A percentile compares a stretch with the other conserved stretches of the same genome.
Evolutionary conservation across 2,329 filamentous ascomycete species (phyloP).

Genomic region (Ophiostoma sp.): DNA sequence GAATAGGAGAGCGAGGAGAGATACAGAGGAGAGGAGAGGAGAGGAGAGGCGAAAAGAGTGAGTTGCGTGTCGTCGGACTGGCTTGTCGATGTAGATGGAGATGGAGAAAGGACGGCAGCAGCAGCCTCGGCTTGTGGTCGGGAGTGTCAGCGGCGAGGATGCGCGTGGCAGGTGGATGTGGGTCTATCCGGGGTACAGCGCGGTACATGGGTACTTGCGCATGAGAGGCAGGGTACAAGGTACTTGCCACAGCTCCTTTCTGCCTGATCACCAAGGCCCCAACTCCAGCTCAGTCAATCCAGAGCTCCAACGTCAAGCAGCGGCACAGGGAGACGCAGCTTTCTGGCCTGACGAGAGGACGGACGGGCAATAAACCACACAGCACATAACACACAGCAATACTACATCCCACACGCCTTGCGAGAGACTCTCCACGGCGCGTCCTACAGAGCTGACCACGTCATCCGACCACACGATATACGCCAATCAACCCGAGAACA

Average conservation of each 20-base stretch:
- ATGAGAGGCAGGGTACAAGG: background rate
- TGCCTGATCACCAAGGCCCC: background rate
- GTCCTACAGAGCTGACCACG: background rate
- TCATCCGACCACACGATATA: background rate
- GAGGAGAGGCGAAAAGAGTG: background rate
- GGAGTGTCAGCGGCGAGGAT: background rate
- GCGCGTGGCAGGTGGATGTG: slow-evolving; percentile 14
- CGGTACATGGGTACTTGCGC: background rate
- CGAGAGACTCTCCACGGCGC: background rate
- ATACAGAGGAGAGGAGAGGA: background rate
- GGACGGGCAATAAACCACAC: background rate
- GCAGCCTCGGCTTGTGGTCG: slow-evolving; percentile 24
- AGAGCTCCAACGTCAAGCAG: background rate
- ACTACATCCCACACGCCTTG: background rate
- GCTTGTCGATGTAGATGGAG: background rate
- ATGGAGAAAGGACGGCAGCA: background rate
- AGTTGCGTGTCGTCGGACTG: background rate
- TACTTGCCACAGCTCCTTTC: background rate
- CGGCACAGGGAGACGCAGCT: background rate
- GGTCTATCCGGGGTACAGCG: slow-evolving; percentile 8
- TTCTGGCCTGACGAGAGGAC: background rate
- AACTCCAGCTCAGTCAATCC: background rate
- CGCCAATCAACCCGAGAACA: too few relatives aligned
- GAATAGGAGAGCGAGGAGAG: background rate
- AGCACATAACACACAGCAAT: background rate